Evolutionary conservation across 345 rosid genomes (phyloP).

Genomic region (Draba incana): DNA sequence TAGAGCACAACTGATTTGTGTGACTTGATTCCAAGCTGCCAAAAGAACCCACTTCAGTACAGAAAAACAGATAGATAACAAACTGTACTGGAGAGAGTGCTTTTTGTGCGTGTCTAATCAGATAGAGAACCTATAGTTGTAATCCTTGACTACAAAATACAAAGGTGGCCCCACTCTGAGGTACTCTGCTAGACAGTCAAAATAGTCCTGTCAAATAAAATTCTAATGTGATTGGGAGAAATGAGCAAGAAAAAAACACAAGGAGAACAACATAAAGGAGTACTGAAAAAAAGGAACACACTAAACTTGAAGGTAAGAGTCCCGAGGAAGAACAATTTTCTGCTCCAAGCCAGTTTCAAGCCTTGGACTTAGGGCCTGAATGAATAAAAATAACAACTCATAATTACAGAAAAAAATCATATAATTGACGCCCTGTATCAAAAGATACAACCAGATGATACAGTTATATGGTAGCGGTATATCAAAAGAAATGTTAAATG

Average conservation of each 20-base stretch:
- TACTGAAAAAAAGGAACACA: conserved; percentile 25
- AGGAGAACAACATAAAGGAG: conserved; percentile 16
- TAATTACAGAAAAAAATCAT: conserved; percentile 10
- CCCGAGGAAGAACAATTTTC: conserved; percentile 93
- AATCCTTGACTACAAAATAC: conserved; percentile 94
- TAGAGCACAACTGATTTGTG: conserved; percentile 89
- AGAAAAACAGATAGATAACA: conserved; percentile 26
- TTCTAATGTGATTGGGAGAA: conserved; percentile 13
- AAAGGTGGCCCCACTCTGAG: conserved; percentile 95
- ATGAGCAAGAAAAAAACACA: conserved; percentile 21
- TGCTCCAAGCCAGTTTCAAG: conserved; percentile 95
- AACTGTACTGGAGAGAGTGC: conserved; percentile 6
- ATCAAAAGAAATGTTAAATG: conserved; percentile 15
- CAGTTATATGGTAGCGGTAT: not conserved
- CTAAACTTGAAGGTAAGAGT: conserved; percentile 95
- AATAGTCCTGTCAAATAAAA: conserved; percentile 71
- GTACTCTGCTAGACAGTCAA: conserved; percentile 71
- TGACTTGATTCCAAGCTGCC: conserved; percentile 77
- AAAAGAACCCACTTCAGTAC: conserved; percentile 41
- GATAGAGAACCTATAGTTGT: conserved; percentile 76
- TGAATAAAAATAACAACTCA: conserved; percentile 8
- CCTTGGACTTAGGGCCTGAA: conserved; percentile 83
- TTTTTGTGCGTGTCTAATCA: conserved; percentile 9
- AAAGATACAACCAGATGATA: no score
- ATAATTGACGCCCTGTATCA: not conserved